These are phyloP conservation scores for Cucumis hystrix DNA, from an alignment of 306 rosid genomes.

Conservation along the genomic window DNA sequence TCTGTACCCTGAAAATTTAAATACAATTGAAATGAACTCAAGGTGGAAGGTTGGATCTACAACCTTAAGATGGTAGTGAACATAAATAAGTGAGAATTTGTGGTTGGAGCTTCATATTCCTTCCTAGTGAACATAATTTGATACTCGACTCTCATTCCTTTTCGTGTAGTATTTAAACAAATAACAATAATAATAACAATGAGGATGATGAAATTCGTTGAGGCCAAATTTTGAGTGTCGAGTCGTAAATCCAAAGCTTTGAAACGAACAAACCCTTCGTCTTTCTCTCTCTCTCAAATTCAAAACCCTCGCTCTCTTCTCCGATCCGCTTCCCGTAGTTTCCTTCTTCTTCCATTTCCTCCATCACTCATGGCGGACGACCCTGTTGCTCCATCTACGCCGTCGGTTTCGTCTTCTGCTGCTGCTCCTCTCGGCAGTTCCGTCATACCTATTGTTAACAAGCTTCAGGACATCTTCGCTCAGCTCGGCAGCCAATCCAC, in stretches of 20 bases:
- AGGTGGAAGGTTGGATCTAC: too few species aligned
- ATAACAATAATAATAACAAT: too few species aligned
- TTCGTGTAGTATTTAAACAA: too few species aligned
- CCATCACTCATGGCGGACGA: constrained; percentile 10
- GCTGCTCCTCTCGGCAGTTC: constrained; percentile 56
- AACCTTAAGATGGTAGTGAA: too few species aligned
- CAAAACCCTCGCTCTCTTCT: constrained; percentile 7
- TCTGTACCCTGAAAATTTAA: too few species aligned
- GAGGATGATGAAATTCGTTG: too few species aligned
- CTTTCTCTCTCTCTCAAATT: neutral
- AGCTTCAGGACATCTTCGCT: constrained; percentile 88
- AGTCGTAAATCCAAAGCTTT: neutral
- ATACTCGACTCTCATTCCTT: too few species aligned
- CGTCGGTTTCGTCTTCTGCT: neutral
- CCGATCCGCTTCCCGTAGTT: neutral
- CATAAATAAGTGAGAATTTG: too few species aligned
- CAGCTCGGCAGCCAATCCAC: constrained; percentile 85
- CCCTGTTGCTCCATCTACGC: constrained; percentile 4
- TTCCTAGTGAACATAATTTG: too few species aligned
- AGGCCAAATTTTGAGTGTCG: too few species aligned
- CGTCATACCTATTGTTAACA: constrained; percentile 87
- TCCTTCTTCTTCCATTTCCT: neutral
- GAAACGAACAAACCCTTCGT: neutral
- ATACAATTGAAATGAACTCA: too few species aligned
- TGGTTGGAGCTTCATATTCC: too few species aligned